Base-by-base conservation (phyloP, 1,284 basidiomycete species). In the Naganishia cerealis region DNA sequence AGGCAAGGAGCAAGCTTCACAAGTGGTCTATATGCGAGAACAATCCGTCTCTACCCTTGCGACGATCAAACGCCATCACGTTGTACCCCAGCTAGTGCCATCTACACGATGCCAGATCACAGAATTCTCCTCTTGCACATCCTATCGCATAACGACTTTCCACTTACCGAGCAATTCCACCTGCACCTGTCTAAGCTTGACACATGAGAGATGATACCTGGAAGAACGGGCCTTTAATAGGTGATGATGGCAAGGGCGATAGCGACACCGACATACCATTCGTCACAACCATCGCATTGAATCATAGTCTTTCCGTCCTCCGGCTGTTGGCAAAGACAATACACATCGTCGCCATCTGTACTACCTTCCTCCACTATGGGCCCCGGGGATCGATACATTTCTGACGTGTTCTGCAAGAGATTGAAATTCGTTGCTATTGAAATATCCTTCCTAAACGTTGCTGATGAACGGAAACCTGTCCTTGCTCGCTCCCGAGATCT, bases 331-430 rank as follows among this genome's bases (percentile, higher is more conserved):
- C 61, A 63, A 21, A 63, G 7, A 36, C 61, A 63, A 38, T 53
- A 52, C 89, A 91, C 78, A 83, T 86, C 10, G 79, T 50, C 46
- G 24, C 24, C 46, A n/a, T 50, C 46, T 1, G 21, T n/a, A 24
- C 21, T 50, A 10, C 9, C 46, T 24, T 50, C 46, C 46, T 24
- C n/a, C 46, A 1, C 1, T 5, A 24, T 24, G 9, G 46, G 8
- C 21, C 8, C 24, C 21, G 9, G 1, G 21, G 29, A 8, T 24
- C 10, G 21, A 50, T 24, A 13, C 46, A 24, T 21, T 24, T 50
- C 5, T 24, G 21, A 24, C n/a, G 0, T 50, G 2, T 33, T 33
- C 29, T 33, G 29, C 29, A 33, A 33, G 29, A 2, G 6, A 33
- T 33, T 3, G 6, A 6, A 33, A 33, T 6, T 33, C 3, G 29